These are phyloP conservation scores for Ocimum tenuiflorum DNA, from an alignment of 257 asterid species.

Conservation along the genomic window DNA sequence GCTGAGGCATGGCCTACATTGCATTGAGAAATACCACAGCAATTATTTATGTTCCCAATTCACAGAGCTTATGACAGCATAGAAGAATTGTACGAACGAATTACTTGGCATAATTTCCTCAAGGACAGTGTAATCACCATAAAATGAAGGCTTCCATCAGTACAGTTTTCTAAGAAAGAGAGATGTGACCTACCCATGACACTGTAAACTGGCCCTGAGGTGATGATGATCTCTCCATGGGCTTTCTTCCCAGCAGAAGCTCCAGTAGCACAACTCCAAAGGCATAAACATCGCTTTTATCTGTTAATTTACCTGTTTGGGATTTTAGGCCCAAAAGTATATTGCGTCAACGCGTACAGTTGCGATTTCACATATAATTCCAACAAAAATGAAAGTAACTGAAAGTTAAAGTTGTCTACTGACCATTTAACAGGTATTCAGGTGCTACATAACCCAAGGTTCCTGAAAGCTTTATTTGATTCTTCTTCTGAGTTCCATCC, in stretches of 20 bases:
- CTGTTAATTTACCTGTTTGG: slow-evolving; percentile 50
- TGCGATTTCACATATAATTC: background rate
- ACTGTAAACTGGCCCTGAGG: slow-evolving; percentile 59
- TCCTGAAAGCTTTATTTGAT: slow-evolving; percentile 60
- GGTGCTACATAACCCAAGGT: slow-evolving; percentile 81
- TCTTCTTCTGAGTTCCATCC: slow-evolving; percentile 48
- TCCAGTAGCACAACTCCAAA: slow-evolving; percentile 73
- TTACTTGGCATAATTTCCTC: background rate
- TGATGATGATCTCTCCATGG: slow-evolving; percentile 52
- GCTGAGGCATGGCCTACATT: slow-evolving; percentile 80
- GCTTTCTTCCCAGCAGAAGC: slow-evolving; percentile 63
- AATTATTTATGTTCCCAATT: background rate
- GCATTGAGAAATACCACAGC: background rate
- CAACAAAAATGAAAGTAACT: background rate
- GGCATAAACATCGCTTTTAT: slow-evolving; percentile 75
- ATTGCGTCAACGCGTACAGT: background rate
- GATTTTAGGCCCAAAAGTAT: background rate
- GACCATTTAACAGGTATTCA: slow-evolving; percentile 69
- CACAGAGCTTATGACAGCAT: too few species aligned
- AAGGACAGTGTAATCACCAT: background rate
- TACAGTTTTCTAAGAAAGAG: background rate
- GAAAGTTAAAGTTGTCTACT: slow-evolving; percentile 1
- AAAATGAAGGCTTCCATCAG: background rate
- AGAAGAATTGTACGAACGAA: background rate
- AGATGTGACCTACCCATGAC: slow-evolving; percentile 49